Evolutionary conservation across 345 rosid genomes (phyloP).

Genomic region (Dipteronia dyeriana): DNA sequence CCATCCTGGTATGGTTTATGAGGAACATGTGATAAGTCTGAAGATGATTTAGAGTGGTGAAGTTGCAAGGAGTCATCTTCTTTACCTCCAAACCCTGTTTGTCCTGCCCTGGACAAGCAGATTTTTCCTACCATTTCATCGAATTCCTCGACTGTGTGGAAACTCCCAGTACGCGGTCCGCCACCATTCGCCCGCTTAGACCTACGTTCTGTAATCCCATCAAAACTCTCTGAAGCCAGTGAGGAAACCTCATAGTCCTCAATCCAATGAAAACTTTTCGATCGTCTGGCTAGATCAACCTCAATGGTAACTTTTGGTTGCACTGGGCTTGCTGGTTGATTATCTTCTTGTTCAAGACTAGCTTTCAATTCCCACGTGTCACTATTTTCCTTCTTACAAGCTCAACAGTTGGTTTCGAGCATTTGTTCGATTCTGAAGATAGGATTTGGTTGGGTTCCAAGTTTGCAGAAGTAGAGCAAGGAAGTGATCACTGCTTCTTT

Average conservation of each 20-base stretch:
- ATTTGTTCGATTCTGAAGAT: constrained; percentile 10
- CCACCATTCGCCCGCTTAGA: neutral
- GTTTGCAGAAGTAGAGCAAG: constrained; percentile 22
- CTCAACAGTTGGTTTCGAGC: neutral
- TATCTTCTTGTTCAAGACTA: constrained; percentile 13
- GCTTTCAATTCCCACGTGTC: constrained; percentile 3
- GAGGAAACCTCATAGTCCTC: neutral
- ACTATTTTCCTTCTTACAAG: neutral
- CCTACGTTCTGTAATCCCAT: constrained; percentile 10
- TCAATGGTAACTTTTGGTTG: neutral
- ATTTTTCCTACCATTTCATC: constrained; percentile 32
- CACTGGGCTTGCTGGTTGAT: neutral
- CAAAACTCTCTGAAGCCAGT: constrained; percentile 2
- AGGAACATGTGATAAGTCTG: neutral
- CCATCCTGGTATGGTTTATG: constrained; percentile 1
- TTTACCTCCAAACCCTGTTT: neutral
- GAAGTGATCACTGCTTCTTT: constrained; percentile 10
- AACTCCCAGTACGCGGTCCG: constrained; percentile 22
- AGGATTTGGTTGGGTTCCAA: neutral
- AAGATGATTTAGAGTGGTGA: neutral
- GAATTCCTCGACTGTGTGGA: constrained; percentile 43
- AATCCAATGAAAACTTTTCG: constrained; percentile 32
- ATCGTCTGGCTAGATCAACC: constrained; percentile 24
- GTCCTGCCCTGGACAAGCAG: constrained; percentile 9
- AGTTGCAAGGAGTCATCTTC: neutral